Base-by-base conservation (phyloP, 1,284 basidiomycete species). In the Sphagnurus paluster region DNA sequence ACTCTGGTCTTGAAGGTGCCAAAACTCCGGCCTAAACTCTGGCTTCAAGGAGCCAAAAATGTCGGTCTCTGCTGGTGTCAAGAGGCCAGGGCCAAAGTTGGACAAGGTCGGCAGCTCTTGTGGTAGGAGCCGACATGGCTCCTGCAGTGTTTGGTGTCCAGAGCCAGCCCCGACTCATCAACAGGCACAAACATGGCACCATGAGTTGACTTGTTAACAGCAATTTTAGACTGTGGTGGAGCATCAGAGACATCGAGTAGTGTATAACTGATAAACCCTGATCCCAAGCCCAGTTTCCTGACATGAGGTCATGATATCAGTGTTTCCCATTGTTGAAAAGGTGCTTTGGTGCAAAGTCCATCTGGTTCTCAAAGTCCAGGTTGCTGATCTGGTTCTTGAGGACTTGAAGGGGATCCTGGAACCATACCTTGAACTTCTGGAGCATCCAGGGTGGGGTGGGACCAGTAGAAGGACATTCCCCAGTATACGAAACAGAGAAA, bases 361-460 rank as follows among this genome's bases (percentile, higher is more conserved):
- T 53, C 23, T 65, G 46, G 2, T 26, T 41, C 0, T 49, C 51
- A 36, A 66, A 67, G 4, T 54, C 57, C 0, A 54, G 54, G 16
- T 67, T 69, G 1, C 24, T 41, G 1, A 73, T 55, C 30, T 63
- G 58, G 1, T 57, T 44, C 3, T 59, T 44, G 1, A 66, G 36
- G 6, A 70, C 47, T 0, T 41, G 4, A 0, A 42, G 54, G 2
- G 63, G 58, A 49, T 73, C 56, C 0, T 64, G 57, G 46, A 49
- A 68, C 54, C 62, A 71, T 0, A 75, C 58, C 3, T 68, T 58
- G 47, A 69, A 73, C 2, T 53, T 40, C 2, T 55, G 48, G 0
- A 36, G 44, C 64, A 67, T 75, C 74, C 74, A 77, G 0, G 54
- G 5, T 7, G 66, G 48, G 13, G 32, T 50, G 47, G 19, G n/a